phyloP scores from a whole-genome alignment of 129 eudicot species.

The Ambrosia artemisiifolia region DNA sequence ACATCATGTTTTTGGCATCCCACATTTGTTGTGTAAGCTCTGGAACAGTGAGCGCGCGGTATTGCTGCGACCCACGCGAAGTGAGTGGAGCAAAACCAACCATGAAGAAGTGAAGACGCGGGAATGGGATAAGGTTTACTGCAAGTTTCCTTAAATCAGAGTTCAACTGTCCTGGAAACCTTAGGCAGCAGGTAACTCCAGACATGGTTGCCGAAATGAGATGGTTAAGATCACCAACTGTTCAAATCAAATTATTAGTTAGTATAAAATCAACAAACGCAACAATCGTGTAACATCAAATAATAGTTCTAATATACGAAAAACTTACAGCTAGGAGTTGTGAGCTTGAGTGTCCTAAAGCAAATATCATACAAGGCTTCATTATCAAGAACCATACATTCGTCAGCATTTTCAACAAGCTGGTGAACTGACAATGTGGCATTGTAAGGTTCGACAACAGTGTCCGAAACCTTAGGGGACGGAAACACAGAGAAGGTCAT shows the following conservation, averaged over 20 bases:
- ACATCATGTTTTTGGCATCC: slow-evolving; percentile 62
- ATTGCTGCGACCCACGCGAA: slow-evolving; percentile 63
- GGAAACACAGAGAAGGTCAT: slow-evolving; percentile 4
- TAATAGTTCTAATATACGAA: neutral
- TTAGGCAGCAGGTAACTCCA: slow-evolving; percentile 14
- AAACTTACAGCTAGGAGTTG: slow-evolving; percentile 8
- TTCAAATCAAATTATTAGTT: neutral
- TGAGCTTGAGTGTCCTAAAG: slow-evolving; percentile 8
- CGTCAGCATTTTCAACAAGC: slow-evolving; percentile 4
- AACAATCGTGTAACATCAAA: neutral
- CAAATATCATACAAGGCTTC: slow-evolving; percentile 6
- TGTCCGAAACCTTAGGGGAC: neutral
- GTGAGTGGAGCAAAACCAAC: slow-evolving; percentile 67
- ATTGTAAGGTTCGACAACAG: slow-evolving; percentile 9
- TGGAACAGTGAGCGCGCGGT: slow-evolving; percentile 52
- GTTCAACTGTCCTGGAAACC: slow-evolving; percentile 60
- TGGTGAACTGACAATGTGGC: slow-evolving; percentile 4
- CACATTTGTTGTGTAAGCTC: slow-evolving; percentile 68
- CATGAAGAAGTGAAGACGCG: slow-evolving; percentile 64
- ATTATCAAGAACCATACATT: slow-evolving; percentile 8
- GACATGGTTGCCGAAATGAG: slow-evolving; percentile 60
- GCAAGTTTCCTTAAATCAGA: slow-evolving; percentile 57
- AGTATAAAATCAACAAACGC: neutral
- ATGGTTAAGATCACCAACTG: slow-evolving; percentile 66
- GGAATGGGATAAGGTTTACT: slow-evolving; percentile 56